Percentiles rank a stretch among this genome's conserved stretches.
These are phyloP conservation scores for Solanum phureja DNA, from an alignment of 257 asterid genomes.

Conservation along the genomic window DNA sequence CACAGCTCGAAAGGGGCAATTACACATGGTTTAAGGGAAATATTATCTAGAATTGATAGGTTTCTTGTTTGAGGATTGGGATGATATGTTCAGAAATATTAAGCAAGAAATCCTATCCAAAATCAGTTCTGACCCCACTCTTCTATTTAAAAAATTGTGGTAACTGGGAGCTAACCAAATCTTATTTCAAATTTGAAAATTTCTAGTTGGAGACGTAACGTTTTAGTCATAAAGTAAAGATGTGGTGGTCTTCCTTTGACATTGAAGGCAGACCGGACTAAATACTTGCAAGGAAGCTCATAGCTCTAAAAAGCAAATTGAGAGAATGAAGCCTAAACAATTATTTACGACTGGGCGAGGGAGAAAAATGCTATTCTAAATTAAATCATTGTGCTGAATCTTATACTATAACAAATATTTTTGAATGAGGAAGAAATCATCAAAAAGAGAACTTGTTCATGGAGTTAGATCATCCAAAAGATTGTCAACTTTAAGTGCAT, in stretches of 20 bases:
- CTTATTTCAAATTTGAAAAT: not conserved
- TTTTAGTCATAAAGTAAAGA: not conserved
- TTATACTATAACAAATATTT: not conserved
- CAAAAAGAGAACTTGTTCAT: not conserved
- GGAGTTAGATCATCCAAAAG: not conserved
- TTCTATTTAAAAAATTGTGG: not conserved
- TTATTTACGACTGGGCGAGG: not conserved
- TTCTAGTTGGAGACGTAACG: not conserved
- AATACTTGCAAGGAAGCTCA: not conserved
- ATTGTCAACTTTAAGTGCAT: not conserved
- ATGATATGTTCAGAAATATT: not conserved
- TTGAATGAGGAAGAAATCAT: not conserved
- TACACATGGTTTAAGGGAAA: not conserved
- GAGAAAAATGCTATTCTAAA: not conserved
- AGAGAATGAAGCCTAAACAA: not conserved
- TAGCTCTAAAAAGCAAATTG: not conserved
- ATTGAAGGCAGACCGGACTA: not conserved
- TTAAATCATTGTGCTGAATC: not conserved
- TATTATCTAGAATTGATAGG: not conserved
- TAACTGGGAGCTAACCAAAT: not conserved
- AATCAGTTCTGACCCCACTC: not conserved
- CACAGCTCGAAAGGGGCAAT: not conserved
- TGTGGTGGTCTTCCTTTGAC: not conserved
- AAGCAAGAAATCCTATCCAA: not conserved
- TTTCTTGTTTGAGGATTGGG: not conserved